These are phyloP conservation scores for Russula ochroleuca DNA, from an alignment of 768 basidiomycete genomes.

Conservation along the genomic window DNA sequence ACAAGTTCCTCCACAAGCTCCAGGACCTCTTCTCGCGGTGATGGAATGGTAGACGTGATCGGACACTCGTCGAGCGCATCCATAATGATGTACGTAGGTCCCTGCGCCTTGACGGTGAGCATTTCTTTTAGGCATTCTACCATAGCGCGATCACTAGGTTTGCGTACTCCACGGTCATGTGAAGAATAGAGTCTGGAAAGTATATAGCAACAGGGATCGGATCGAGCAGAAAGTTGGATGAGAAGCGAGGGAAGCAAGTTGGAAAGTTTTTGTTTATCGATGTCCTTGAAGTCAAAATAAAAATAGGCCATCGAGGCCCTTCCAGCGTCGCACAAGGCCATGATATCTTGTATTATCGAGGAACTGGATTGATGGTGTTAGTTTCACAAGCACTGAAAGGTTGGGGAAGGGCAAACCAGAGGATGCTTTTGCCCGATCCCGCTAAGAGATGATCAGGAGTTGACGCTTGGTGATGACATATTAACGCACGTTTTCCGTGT, in stretches of 20 bases:
- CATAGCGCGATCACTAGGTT: neutral
- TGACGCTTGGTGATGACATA: neutral
- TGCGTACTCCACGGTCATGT: neutral
- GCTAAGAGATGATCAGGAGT: neutral
- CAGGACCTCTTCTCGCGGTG: slow-evolving; percentile 1
- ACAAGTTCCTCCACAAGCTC: slow-evolving; percentile 3
- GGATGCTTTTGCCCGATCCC: neutral
- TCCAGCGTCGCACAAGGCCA: neutral
- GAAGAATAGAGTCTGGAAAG: neutral
- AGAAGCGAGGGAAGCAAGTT: neutral
- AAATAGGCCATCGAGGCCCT: neutral
- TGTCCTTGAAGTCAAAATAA: neutral
- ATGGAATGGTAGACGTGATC: neutral
- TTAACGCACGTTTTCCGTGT: neutral
- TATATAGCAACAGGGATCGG: neutral
- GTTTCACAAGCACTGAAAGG: neutral
- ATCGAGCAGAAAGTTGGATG: neutral
- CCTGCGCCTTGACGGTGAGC: neutral
- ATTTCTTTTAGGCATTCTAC: neutral
- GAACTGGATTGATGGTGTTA: neutral
- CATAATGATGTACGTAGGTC: neutral
- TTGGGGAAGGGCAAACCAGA: neutral
- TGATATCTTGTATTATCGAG: neutral
- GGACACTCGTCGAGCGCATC: slow-evolving; percentile 4
- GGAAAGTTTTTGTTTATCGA: neutral